Evolutionary conservation across 306 rosid species (phyloP).

Genomic region (Quercus bicolor): DNA sequence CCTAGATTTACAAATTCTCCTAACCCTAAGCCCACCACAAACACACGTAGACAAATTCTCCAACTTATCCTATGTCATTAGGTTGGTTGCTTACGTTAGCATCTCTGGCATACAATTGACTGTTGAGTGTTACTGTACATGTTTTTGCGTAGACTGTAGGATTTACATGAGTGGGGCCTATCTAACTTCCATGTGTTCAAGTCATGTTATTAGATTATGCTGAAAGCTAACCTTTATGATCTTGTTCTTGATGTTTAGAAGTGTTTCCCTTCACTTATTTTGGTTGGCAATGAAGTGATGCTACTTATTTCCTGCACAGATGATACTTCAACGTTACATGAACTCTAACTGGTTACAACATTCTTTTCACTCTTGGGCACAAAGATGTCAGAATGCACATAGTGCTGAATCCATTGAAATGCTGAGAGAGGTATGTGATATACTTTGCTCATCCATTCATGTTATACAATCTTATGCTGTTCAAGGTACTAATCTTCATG

Average conservation of each 20-base stretch:
- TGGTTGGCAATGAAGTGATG: conserved; percentile 17
- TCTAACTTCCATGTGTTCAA: neutral
- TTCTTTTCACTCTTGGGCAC: conserved; percentile 70
- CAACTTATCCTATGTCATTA: too few relatives aligned
- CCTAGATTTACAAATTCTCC: too few relatives aligned
- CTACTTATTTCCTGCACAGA: conserved; percentile 44
- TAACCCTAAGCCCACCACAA: too few relatives aligned
- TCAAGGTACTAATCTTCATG: neutral
- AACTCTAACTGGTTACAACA: conserved; percentile 67
- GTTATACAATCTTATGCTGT: conserved; percentile 5
- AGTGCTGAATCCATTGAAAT: conserved; percentile 79
- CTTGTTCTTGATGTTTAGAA: conserved; percentile 3
- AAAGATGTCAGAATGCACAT: conserved; percentile 64
- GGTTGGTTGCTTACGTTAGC: too few relatives aligned
- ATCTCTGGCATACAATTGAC: neutral
- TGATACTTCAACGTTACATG: conserved; percentile 59
- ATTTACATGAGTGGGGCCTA: neutral
- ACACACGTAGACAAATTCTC: too few relatives aligned
- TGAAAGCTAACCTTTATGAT: neutral
- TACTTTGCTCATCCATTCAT: conserved; percentile 23
- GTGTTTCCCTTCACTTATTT: conserved; percentile 7
- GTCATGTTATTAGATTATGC: neutral
- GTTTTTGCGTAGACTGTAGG: neutral
- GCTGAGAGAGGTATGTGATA: conserved; percentile 78
- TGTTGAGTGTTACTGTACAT: neutral